These are phyloP conservation scores for Luffa aegyptiaca DNA, from an alignment of 306 rosid species.

Conservation along the genomic window DNA sequence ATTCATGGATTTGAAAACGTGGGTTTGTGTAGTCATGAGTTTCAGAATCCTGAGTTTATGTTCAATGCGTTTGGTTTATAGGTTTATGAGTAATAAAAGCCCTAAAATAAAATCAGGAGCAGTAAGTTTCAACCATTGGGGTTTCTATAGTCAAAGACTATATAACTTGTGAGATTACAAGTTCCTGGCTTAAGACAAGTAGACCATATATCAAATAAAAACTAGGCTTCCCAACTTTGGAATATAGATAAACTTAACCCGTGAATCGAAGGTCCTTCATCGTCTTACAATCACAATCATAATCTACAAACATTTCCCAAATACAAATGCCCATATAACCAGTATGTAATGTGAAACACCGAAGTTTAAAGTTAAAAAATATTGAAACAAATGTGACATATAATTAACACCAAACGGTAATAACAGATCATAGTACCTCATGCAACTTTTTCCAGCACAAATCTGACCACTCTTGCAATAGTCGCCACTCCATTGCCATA, in stretches of 20 bases:
- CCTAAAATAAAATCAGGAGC: no score
- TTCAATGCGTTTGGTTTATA: no score
- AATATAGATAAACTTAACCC: neutral
- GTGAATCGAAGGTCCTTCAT: neutral
- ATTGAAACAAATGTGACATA: neutral
- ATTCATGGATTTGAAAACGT: no score
- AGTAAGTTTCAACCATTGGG: no score
- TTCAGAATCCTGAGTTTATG: no score
- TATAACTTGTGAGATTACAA: no score
- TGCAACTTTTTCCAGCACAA: constrained; percentile 25
- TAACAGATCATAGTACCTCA: constrained; percentile 22
- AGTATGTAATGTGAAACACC: neutral
- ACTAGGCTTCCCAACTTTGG: neutral
- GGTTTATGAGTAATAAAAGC: no score
- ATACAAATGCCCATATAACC: neutral
- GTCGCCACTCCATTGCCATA: constrained; percentile 43
- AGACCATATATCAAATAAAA: neutral
- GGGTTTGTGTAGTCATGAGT: no score
- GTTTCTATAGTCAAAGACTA: neutral
- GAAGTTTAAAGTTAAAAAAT: neutral
- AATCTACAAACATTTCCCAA: neutral
- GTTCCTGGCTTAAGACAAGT: no score
- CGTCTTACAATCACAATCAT: neutral
- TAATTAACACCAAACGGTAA: neutral
- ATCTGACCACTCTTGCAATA: constrained; percentile 31